Base-by-base conservation (phyloP, 2,329 filamentous ascomycete genomes). In the Teratosphaeria zuluensis region DNA sequence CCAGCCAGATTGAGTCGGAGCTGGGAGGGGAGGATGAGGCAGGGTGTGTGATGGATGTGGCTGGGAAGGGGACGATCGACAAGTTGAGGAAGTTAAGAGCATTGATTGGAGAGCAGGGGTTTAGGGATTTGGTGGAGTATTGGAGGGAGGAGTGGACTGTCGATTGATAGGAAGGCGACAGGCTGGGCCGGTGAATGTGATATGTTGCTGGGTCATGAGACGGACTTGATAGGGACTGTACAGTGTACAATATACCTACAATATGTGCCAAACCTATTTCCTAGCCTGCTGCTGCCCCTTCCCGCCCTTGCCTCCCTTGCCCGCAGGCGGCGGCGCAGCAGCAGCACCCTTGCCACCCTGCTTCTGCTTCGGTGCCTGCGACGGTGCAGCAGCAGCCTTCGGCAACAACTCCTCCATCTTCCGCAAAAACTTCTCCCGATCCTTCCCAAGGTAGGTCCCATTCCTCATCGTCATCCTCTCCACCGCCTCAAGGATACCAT, bases 131-230 rank as follows among this genome's bases (percentile, higher is more conserved):
- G 51, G 55, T 71, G n/a, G 66, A 68, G 12, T 76, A 76, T 60
- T 77, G 75, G 74, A 61, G 56, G 31, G 63, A 67, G 42, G 72
- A 75, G 61, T 66, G 63, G 61, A 57, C 60, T 28, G 58, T 63
- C 32, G 69, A 71, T 31, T 74, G 55, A 61, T 28, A 21, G 16
- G n/a, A 1, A 19, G 42, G n/a, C 8, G n/a, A 19, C 16, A 5
- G 19, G 19, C 42, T 19, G 42, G n/a, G 4, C 9, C 6, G 33
- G 14, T 35, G 33, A 6, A 14, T 9, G 33, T 11, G 33, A 9
- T 11, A 14, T 35, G 33, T 35, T 7, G 33, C 33, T 35, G 33
- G 14, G 9, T 2, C 33, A 35, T 35, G 8, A 35, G 33, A 35
- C 9, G 2, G 14, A 35, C 48, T 30, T 19, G 16, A 1, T 7